Evolutionary conservation across 495 filamentous ascomycete species (phyloP), one percentile per base, ranked within the genome.

Genomic region (Clohesyomyces aquaticus): DNA sequence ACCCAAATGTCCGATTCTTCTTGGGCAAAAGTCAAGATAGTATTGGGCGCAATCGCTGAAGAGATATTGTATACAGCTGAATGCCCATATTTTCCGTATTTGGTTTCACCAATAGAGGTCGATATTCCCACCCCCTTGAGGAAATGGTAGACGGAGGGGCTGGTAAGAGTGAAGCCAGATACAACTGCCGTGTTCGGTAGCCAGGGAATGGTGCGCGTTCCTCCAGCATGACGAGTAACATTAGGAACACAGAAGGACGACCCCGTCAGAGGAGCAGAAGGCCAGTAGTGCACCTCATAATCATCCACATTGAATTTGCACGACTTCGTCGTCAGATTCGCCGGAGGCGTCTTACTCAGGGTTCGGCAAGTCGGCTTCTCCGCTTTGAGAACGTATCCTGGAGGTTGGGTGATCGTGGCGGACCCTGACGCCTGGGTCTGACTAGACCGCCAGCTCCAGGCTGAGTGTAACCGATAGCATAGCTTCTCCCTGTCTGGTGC

Each of bases 61-160:
- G 45, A 47, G 16, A 47, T 6, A n/a, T 47, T 47, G 45, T 47
- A 47, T n/a, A 47, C 45, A 18, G 45, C 8, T 14, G 32, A 38
- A 4, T 8, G n/a, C 16, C 21, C 16, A n/a, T 6, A 6, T n/a
- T 18, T 18, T n/a, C 45, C 45, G 4, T 18, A 8, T 8, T 18
- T 6, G 4, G n/a, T 23, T 18, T 4, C 21, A n/a, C 45, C 45
- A 23, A 47, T 47, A 4, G 45, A 47, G 8, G 45, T 47, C 45
- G 45, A 47, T n/a, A 47, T n/a, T 47, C 45, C 45, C 16, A 47
- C 45, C 8, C 45, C 45, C 45, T 47, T 47, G 21, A 57, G 18
- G 35, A 57, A 57, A 38, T 57, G 38, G 23, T 57, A 57, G 10
- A 57, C 16, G 19, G n/a, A 25, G 12, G 54, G 54, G 22, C 54